Percentiles rank a stretch among this genome's conserved stretches.
Evolutionary conservation across 2,329 filamentous ascomycete species (phyloP).

Genomic region (Alternaria sp.): DNA sequence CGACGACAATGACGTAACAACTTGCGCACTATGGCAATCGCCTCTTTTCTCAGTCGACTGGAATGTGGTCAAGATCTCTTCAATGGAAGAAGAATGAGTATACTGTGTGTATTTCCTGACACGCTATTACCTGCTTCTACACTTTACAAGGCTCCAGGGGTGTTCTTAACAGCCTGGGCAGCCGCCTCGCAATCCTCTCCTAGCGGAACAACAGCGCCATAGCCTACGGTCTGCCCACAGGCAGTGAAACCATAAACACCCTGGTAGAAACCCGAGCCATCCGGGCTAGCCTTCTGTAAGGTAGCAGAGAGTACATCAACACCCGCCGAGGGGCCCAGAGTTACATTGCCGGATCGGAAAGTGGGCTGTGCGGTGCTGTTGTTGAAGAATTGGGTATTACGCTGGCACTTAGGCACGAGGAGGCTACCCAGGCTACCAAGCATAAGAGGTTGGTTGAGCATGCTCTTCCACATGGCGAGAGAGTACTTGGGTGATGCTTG

Average conservation of each 20-base stretch:
- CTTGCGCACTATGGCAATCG: neutral
- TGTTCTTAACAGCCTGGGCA: constrained; percentile 11
- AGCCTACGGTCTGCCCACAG: constrained; percentile 23
- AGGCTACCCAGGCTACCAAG: constrained; percentile 3
- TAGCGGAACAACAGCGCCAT: constrained; percentile 12
- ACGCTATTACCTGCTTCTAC: neutral
- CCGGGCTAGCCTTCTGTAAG: constrained; percentile 15
- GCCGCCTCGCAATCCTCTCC: constrained; percentile 25
- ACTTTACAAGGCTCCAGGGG: constrained; percentile 16
- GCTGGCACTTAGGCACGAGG: constrained; percentile 15
- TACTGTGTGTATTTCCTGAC: neutral
- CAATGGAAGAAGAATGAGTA: neutral
- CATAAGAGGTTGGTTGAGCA: constrained; percentile 21
- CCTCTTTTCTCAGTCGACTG: neutral
- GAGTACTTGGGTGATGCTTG: constrained; percentile 12
- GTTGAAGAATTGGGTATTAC: constrained; percentile 20
- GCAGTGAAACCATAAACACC: constrained; percentile 20
- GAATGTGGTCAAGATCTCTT: neutral
- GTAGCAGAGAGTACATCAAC: constrained; percentile 4
- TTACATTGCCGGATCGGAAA: constrained; percentile 20
- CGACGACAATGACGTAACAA: constrained; percentile 1
- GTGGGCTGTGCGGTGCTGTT: constrained; percentile 19
- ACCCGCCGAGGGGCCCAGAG: constrained; percentile 19
- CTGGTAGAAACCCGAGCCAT: constrained; percentile 12
- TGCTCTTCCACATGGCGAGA: constrained; percentile 12